Conservation (phyloP, 83 land plant species). For the Picea engelmannii region DNA sequence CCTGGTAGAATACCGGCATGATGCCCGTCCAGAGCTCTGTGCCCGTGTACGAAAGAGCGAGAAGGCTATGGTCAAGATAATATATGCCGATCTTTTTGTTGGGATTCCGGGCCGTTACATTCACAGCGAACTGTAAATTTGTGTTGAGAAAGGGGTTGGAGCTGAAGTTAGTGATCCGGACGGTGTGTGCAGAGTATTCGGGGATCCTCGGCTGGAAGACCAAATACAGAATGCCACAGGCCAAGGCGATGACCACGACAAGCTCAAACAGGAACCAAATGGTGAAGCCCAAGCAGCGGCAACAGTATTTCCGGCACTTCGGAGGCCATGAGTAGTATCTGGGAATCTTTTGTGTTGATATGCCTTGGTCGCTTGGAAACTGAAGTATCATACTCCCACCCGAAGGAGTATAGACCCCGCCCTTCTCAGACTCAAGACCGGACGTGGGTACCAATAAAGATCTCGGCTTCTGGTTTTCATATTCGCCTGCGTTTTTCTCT, state of each 20-base stretch:
- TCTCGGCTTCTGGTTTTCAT: too few relatives aligned
- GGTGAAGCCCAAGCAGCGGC: too few relatives aligned
- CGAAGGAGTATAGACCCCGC: too few relatives aligned
- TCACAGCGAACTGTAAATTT: slow-evolving; percentile 39
- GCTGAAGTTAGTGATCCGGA: slow-evolving; percentile 27
- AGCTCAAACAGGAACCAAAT: too few relatives aligned
- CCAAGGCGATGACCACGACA: not conserved
- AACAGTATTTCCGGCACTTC: too few relatives aligned
- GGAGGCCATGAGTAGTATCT: too few relatives aligned
- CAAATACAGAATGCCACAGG: not conserved
- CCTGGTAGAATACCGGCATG: slow-evolving; percentile 60
- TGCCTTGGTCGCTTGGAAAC: too few relatives aligned
- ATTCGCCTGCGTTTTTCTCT: too few relatives aligned
- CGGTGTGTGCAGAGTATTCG: slow-evolving; percentile 44
- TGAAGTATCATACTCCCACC: too few relatives aligned
- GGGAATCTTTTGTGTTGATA: too few relatives aligned
- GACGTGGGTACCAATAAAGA: too few relatives aligned
- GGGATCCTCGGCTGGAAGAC: slow-evolving; percentile 52
- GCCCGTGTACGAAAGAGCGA: slow-evolving; percentile 39
- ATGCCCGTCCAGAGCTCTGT: slow-evolving; percentile 40
- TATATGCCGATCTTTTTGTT: slow-evolving; percentile 61
- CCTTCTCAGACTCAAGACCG: too few relatives aligned
- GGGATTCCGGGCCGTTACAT: slow-evolving; percentile 52
- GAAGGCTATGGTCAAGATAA: slow-evolving; percentile 37
- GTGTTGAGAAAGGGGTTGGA: slow-evolving; percentile 9